Conservation (phyloP, 2,329 filamentous ascomycete species). For the Phoma herbarum region DNA sequence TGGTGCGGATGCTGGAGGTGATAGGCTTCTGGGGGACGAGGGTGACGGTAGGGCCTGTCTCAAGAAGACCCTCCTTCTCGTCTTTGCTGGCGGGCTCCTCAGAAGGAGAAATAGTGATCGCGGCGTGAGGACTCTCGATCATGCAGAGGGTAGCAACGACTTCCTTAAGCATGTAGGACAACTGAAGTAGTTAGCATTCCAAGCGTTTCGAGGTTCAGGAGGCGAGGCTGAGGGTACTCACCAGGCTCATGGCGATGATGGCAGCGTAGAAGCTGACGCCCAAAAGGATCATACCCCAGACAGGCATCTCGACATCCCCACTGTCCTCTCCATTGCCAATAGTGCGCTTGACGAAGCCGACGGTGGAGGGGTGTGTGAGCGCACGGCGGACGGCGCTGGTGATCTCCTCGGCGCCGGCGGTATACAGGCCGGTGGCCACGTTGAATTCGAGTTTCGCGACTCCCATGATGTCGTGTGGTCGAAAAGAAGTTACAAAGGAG, state of each 20-base stretch:
- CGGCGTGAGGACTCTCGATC: slow-evolving; percentile 67
- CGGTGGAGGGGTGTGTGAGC: slow-evolving; percentile 37
- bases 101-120: slow-evolving; percentile 59
- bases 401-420: slow-evolving; percentile 30
- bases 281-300: slow-evolving; percentile 42
- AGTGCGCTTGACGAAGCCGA: slow-evolving; percentile 42
- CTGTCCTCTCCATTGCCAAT: slow-evolving; percentile 22
- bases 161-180: slow-evolving; percentile 66
- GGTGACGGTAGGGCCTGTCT: slow-evolving; percentile 52
- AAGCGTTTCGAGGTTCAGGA: slow-evolving; percentile 12
- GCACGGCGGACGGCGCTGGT: slow-evolving; percentile 44
- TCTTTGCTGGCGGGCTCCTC: slow-evolving; percentile 57
- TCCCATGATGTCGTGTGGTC: slow-evolving; percentile 12
- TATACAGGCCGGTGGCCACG: slow-evolving; percentile 15
- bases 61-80: slow-evolving; percentile 49
- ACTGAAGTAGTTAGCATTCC: slow-evolving; percentile 30
- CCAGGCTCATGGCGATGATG: slow-evolving; percentile 54
- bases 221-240: slow-evolving; percentile 35
- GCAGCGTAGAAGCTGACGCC: slow-evolving; percentile 51
- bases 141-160: slow-evolving; percentile 70
- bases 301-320: slow-evolving; percentile 39
- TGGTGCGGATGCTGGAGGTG: slow-evolving; percentile 67
- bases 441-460: slow-evolving; percentile 14
- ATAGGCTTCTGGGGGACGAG: slow-evolving; percentile 65
- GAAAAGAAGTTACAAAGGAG: slow-evolving; percentile 16